phyloP scores from a whole-genome alignment of 805 yeast species.

The Candida schatavii region DNA sequence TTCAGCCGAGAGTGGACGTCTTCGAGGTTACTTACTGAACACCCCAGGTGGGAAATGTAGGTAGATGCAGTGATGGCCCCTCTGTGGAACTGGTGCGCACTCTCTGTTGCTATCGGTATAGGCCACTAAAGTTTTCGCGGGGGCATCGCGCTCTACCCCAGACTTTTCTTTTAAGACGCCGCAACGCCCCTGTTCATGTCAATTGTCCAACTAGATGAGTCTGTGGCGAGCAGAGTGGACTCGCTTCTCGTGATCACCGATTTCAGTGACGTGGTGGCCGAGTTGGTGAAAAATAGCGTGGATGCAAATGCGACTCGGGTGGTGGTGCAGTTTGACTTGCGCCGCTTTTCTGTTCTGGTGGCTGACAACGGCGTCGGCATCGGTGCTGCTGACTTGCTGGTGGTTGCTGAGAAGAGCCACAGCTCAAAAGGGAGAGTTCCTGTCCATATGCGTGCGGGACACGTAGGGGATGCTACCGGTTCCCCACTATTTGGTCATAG shows the following conservation, averaged over 20 bases:
- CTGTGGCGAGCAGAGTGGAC: constrained; percentile 11
- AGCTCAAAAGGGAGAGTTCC: too few relatives aligned
- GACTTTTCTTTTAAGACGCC: not conserved
- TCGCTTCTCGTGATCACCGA: constrained; percentile 37
- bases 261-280: constrained; percentile 43
- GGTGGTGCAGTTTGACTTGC: constrained; percentile 30
- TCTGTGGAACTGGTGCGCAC: too few relatives aligned
- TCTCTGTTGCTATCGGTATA: too few relatives aligned
- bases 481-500: constrained; percentile 58
- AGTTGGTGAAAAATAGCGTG: constrained; percentile 51
- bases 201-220: constrained; percentile 13
- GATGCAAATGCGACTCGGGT: constrained; percentile 50
- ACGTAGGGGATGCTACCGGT: constrained; percentile 16
- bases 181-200: not conserved
- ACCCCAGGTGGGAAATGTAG: too few relatives aligned
- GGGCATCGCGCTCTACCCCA: too few relatives aligned
- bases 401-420: constrained; percentile 45
- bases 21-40: too few relatives aligned
- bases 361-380: constrained; percentile 77
- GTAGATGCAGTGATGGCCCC: too few relatives aligned
- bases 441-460: too few relatives aligned
- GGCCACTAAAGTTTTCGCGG: too few relatives aligned
- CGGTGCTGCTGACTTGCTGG: constrained; percentile 40
- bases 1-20: too few relatives aligned
- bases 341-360: constrained; percentile 37